phyloP scores from a whole-genome alignment of 768 basidiomycete genomes.

The Hebeloma cylindrosporum region DNA sequence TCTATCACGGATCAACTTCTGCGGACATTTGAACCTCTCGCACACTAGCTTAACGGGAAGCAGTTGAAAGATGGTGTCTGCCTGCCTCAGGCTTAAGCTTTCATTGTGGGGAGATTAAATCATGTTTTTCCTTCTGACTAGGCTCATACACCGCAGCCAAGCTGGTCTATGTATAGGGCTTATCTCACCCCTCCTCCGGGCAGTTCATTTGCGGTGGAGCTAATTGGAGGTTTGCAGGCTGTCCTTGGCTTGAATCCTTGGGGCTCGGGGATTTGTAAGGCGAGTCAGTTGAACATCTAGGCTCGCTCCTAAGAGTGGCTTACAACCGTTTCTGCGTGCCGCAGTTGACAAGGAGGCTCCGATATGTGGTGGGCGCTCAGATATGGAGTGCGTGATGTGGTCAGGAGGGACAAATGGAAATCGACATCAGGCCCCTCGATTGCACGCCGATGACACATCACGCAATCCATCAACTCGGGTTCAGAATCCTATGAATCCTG shows the following conservation, averaged over 20 bases:
- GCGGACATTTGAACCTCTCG: too few relatives aligned
- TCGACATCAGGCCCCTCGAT: constrained; percentile 6
- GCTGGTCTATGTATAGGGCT: not conserved
- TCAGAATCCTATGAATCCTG: constrained; percentile 8
- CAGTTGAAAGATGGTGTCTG: too few relatives aligned
- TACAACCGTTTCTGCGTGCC: not conserved
- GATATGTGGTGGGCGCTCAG: constrained; percentile 4
- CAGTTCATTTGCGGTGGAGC: constrained; percentile 11
- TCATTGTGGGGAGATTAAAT: too few relatives aligned
- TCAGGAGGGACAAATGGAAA: constrained; percentile 17
- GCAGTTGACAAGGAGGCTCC: not conserved
- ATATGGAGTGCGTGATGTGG: constrained; percentile 20
- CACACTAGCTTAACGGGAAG: too few relatives aligned
- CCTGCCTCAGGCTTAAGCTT: too few relatives aligned
- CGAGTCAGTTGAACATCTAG: not conserved
- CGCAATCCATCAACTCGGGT: constrained; percentile 16
- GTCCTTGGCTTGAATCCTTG: not conserved
- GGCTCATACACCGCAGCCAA: too few relatives aligned
- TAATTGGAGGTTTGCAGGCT: constrained; percentile 4
- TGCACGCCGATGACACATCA: constrained; percentile 6
- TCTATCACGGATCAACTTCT: constrained; percentile 1
- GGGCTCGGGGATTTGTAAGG: too few relatives aligned
- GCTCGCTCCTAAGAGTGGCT: constrained; percentile 2
- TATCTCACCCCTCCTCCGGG: not conserved
- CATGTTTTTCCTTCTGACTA: too few relatives aligned